A percentile compares a stretch with the other conserved stretches of the same genome.
Conservation (phyloP, 202 grass and related monocot species). For the Zoysia matrella region DNA sequence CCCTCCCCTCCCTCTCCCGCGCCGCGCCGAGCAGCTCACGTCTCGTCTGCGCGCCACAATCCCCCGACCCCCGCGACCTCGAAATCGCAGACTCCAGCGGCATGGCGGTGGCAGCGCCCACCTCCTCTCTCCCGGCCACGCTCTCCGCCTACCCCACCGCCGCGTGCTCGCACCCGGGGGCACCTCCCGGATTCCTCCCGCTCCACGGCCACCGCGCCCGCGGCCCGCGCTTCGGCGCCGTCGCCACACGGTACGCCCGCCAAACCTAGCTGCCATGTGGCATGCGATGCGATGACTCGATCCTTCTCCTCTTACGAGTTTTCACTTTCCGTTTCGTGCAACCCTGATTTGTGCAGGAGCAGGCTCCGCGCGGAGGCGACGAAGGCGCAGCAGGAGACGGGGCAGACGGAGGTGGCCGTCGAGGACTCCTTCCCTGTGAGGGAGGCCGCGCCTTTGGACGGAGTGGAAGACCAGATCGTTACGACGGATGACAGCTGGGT, state of each 20-base stretch:
- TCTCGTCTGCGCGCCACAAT: not conserved
- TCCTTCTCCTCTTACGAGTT: not conserved
- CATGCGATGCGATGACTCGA: not conserved
- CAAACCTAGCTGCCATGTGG: not conserved
- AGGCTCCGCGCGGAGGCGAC: constrained; percentile 33
- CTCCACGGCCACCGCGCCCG: not conserved
- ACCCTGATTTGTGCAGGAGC: constrained; percentile 5
- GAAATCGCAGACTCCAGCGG: not conserved
- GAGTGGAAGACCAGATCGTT: too few relatives aligned
- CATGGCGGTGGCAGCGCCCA: constrained; percentile 26
- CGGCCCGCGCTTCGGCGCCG: not conserved
- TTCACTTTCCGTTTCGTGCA: not conserved
- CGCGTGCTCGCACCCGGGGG: not conserved
- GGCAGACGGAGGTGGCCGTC: constrained; percentile 56
- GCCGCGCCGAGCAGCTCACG: not conserved
- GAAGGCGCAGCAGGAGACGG: constrained; percentile 33
- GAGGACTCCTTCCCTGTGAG: constrained; percentile 57
- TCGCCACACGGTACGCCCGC: constrained; percentile 30
- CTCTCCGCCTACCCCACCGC: not conserved
- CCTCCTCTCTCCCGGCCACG: constrained; percentile 1
- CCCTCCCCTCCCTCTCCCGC: not conserved
- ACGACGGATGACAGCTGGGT: too few relatives aligned
- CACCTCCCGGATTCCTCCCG: not conserved
- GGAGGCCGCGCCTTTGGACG: too few relatives aligned
- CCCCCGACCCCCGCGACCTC: too few relatives aligned